Conservation (phyloP, 116 monocot genomes). For the Dioscorea cayenensis region DNA sequence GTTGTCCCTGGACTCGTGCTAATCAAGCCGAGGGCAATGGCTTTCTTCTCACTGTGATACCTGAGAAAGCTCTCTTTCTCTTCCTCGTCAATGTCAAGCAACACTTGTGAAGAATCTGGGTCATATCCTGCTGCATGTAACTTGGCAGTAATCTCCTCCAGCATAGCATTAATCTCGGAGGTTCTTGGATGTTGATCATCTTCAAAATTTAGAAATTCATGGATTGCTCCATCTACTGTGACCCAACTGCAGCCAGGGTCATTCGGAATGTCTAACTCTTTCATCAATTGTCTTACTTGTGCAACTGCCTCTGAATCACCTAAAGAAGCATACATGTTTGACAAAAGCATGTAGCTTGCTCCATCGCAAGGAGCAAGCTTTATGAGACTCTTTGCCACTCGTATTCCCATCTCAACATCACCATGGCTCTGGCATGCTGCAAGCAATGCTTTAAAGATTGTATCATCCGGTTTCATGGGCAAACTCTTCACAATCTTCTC, state of each 20-base stretch:
- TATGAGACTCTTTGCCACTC: slow-evolving; percentile 35
- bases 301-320: slow-evolving; percentile 53
- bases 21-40: slow-evolving; percentile 59
- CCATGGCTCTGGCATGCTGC: slow-evolving; percentile 43
- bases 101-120: slow-evolving; percentile 26
- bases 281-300: slow-evolving; percentile 67
- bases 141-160: slow-evolving; percentile 37
- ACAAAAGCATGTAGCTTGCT: slow-evolving; percentile 55
- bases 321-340: slow-evolving; percentile 61
- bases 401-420: slow-evolving; percentile 33
- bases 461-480: slow-evolving; percentile 63
- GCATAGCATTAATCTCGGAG: slow-evolving; percentile 40
- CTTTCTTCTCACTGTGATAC: slow-evolving; percentile 73
- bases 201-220: slow-evolving; percentile 58
- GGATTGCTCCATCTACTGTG: slow-evolving; percentile 29
- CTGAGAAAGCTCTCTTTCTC: slow-evolving; percentile 42
- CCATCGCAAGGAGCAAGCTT: slow-evolving; percentile 40
- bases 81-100: slow-evolving; percentile 58
- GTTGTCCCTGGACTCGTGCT: slow-evolving; percentile 31
- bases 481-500: slow-evolving; percentile 37
- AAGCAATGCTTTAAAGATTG: slow-evolving; percentile 55
- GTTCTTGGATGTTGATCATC: slow-evolving; percentile 43
- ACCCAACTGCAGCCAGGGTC: slow-evolving; percentile 85
- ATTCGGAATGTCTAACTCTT: slow-evolving; percentile 49
- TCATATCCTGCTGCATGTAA: slow-evolving; percentile 37